These are phyloP conservation scores for Heliosperma pusillum DNA, from an alignment of 148 eudicot genomes.

Conservation along the genomic window DNA sequence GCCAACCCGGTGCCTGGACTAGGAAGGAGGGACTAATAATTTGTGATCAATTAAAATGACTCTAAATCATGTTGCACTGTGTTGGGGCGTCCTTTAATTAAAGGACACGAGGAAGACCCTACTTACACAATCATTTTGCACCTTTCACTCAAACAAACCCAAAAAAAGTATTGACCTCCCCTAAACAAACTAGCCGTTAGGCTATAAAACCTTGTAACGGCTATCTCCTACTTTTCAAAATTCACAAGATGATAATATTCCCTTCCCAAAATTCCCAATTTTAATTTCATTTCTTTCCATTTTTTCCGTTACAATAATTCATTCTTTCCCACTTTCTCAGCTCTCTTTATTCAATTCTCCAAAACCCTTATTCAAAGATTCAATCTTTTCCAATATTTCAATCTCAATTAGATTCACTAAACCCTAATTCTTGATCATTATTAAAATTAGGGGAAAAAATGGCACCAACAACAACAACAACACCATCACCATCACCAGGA, in stretches of 20 bases:
- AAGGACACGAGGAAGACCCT: conserved; percentile 7
- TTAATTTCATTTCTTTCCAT: neutral
- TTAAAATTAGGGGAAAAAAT: conserved; percentile 14
- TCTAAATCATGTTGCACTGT: no score
- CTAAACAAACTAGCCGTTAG: conserved; percentile 19
- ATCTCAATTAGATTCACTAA: neutral
- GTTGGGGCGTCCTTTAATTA: neutral
- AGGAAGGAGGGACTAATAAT: no score
- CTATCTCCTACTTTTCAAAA: conserved; percentile 23
- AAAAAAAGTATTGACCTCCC: neutral
- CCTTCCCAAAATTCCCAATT: neutral
- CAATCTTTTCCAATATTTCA: neutral
- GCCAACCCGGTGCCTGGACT: no score
- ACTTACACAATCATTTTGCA: neutral
- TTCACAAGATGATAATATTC: neutral
- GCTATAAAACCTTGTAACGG: conserved; percentile 20
- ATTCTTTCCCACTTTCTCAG: neutral
- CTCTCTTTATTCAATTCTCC: conserved; percentile 7
- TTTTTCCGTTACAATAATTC: conserved; percentile 26
- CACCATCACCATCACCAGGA: conserved; percentile 45
- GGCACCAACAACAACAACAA: conserved; percentile 57
- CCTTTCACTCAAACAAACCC: no score
- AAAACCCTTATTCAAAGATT: neutral
- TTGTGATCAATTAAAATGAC: no score
- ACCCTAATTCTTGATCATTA: neutral